Conservation (phyloP, 129 eudicot genomes). For the Apium graveolens region DNA sequence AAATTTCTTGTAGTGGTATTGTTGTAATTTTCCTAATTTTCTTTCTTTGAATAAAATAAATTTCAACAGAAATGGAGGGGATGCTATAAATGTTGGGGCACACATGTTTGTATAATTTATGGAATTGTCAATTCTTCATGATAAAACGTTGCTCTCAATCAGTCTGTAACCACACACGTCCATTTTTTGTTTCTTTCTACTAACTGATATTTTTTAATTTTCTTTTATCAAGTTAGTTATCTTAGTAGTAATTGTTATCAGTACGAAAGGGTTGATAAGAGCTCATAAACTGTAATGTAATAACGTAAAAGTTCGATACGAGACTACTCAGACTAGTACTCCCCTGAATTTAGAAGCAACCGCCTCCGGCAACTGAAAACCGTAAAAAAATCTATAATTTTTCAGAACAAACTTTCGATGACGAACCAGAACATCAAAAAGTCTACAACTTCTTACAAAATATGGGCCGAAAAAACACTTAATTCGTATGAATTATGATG, state of each 20-base stretch:
- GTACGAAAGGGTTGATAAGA: background rate
- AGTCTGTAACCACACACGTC: conserved; percentile 1
- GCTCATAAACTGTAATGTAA: background rate
- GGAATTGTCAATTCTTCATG: background rate
- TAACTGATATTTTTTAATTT: background rate
- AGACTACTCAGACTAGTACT: background rate
- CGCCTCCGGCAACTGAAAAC: background rate
- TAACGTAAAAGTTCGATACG: background rate
- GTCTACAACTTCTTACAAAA: background rate
- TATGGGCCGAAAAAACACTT: no score
- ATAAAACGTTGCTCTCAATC: background rate
- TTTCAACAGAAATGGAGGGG: background rate
- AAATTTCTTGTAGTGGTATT: no score
- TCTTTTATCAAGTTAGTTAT: background rate
- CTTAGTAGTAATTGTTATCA: background rate
- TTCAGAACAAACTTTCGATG: no score
- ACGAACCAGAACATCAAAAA: no score
- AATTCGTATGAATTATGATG: no score
- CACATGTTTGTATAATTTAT: background rate
- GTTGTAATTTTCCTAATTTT: no score
- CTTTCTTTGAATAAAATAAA: background rate
- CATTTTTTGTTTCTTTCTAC: background rate
- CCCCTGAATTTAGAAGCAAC: background rate
- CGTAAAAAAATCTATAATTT: background rate
- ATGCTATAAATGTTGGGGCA: background rate